Percentiles rank a stretch among this genome's conserved stretches.
phyloP scores from a whole-genome alignment of 1,139 yeast genomes.

The Geotrichum histeridarum region DNA sequence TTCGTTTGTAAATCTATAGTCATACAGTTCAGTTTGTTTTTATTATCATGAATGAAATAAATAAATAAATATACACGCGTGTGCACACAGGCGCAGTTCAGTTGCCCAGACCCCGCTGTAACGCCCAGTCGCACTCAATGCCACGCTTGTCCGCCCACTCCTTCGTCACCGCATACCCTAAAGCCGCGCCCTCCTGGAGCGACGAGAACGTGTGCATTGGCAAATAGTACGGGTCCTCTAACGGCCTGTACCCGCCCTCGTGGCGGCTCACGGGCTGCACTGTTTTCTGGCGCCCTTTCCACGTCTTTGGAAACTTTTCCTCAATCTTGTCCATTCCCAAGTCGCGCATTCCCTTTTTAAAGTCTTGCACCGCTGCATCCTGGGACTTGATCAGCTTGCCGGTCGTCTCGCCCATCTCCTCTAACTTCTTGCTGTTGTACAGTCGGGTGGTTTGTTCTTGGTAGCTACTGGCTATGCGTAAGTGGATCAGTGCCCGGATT shows the following conservation, averaged over 20 bases:
- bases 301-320: conserved; percentile 33
- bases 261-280: conserved; percentile 24
- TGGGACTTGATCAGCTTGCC: conserved; percentile 23
- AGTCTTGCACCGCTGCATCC: conserved; percentile 33
- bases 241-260: conserved; percentile 35
- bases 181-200: conserved; percentile 41
- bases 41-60: not conserved
- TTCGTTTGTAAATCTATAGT: not conserved
- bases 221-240: conserved; percentile 35
- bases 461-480: conserved; percentile 30
- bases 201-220: conserved; percentile 40
- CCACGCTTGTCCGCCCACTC: conserved; percentile 37
- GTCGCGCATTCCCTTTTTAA: conserved; percentile 33
- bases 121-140: conserved; percentile 25
- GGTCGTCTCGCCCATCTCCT: conserved; percentile 16
- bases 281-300: conserved; percentile 25
- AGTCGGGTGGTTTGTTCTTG: conserved; percentile 13
- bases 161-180: conserved; percentile 33
- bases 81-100: not conserved
- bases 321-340: conserved; percentile 30
- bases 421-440: conserved; percentile 5
- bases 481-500: conserved; percentile 37
- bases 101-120: conserved; percentile 12
- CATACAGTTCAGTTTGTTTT: not conserved
- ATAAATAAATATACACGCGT: not conserved